Base-by-base conservation (phyloP, 345 rosid genomes). In the Kandelia obovata region DNA sequence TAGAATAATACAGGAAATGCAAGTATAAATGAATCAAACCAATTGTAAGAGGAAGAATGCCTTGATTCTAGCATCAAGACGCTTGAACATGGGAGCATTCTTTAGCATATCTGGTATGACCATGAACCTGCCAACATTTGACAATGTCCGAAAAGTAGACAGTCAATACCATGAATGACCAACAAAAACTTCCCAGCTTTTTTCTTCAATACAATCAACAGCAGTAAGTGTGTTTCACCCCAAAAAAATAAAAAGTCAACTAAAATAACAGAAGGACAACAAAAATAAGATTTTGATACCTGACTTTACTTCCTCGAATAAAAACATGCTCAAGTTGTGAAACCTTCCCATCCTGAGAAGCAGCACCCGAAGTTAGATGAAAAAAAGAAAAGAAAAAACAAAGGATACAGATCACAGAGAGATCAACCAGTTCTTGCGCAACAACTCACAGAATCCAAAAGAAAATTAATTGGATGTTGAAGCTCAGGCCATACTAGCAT, bases 21-120 rank as follows among this genome's bases (percentile, higher is more conserved):
- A 61, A 56, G 20, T 26, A 9, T 17, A 43, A 62, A 32, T 46
- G n/a, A 66, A 61, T 68, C 16, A 11, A 73, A 25, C 27, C 53
- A 66, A 39, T 49, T 17, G 43, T 21, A 62, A 53, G 20, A 52
- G 62, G 70, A 69, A 61, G 26, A 19, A 61, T 77, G 85, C 96
- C 93, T 92, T 95, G 80, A 86, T 85, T 81, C 83, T 89, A 59
- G 86, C 87, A 81, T 95, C 96, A 68, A 90, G 80, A 30, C 97
- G 97, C 83, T 88, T 87, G 83, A 92, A 95, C 97, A 95, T 90
- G 26, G 99, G 97, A 73, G 99, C 96, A 59, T 92, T 88, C 86
- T 95, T 95, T 71, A 92, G 83, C 96, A 95, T 95, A 81, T 96
- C 99, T 20, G 98, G 98, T 84, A 96, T 96, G 75, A 96, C 96